Base-by-base conservation (phyloP, 257 asterid species). In the Solanum medicagineum region DNA sequence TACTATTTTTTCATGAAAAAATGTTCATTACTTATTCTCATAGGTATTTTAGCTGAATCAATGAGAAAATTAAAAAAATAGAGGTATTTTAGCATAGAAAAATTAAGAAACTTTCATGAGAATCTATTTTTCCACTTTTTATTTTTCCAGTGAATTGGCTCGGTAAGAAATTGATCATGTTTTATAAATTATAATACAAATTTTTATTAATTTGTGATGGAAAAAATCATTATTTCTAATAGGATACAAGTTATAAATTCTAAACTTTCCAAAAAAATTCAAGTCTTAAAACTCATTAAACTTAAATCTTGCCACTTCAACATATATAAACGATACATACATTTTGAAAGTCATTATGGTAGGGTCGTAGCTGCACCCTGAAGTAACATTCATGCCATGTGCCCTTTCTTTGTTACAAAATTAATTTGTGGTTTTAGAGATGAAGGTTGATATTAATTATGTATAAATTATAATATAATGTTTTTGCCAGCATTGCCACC, bases 361-460 rank as follows among this genome's bases (percentile, higher is more conserved):
- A 63, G 91, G 91, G 89, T 65, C 91, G 19, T 45, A 15, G 53
- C 6, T 87, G 89, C 44, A 75, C 81, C 89, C 87, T 84, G 59
- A 84, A 24, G 51, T 47, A 51, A 62, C 69, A 79, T 42, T 84
- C 79, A 59, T 44, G 55, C 84, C 91, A 87, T 89, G 90, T 53
- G 84, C 84, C 49, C 55, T 80, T 66, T 60, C 68, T 57, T 75
- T 68, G 66, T 55, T 80, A n/a, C 24, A 26, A 80, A 51, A 51
- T 32, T 65, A 16, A 26, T 70, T 70, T 40, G 80, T 42, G 54
- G 3, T 4, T 9, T 10, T 69, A 69, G 79, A 40, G 26, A 68
- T 69, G 15, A 9, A 40, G 26, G 1, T 51, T 55, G 29, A 42
- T 80, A 40, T 57, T 53, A 51, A 53, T 5, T 29, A 80, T 6